Evolutionary conservation across 2,329 filamentous ascomycete genomes (phyloP).

Genomic region (Microdochium nivale): DNA sequence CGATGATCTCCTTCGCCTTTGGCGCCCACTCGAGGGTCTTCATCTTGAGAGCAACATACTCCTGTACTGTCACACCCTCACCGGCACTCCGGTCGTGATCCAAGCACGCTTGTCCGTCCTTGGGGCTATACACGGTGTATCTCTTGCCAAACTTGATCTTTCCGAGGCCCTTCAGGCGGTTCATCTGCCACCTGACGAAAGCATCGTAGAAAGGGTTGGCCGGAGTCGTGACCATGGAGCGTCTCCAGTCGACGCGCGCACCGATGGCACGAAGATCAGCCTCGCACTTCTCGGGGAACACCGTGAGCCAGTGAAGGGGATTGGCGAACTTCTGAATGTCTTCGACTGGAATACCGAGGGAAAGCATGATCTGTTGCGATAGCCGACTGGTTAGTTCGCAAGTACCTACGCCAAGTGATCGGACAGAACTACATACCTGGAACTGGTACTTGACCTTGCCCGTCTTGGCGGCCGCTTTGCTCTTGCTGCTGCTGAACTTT

Average conservation of each 20-base stretch:
- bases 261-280: slow-evolving; percentile 77
- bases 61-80: slow-evolving; percentile 76
- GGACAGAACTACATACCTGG: slow-evolving; percentile 45
- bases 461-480: slow-evolving; percentile 83
- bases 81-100: slow-evolving; percentile 78
- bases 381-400: slow-evolving; percentile 55
- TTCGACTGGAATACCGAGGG: slow-evolving; percentile 75
- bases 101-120: slow-evolving; percentile 81
- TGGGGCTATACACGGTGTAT: slow-evolving; percentile 89
- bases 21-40: slow-evolving; percentile 85
- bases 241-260: slow-evolving; percentile 83
- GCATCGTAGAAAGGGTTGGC: slow-evolving; percentile 95
- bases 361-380: slow-evolving; percentile 81
- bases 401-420: background rate
- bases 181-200: slow-evolving; percentile 97
- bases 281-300: slow-evolving; percentile 78
- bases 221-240: slow-evolving; percentile 89
- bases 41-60: slow-evolving; percentile 89
- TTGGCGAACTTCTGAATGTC: slow-evolving; percentile 94
- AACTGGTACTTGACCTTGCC: slow-evolving; percentile 95
- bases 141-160: slow-evolving; percentile 93
- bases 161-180: slow-evolving; percentile 74
- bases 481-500: slow-evolving; percentile 89
- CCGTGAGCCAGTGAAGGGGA: slow-evolving; percentile 82
- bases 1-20: slow-evolving; percentile 60